Evolutionary conservation across 2,329 filamentous ascomycete genomes (phyloP).

Genomic region (Clonostachys solani): DNA sequence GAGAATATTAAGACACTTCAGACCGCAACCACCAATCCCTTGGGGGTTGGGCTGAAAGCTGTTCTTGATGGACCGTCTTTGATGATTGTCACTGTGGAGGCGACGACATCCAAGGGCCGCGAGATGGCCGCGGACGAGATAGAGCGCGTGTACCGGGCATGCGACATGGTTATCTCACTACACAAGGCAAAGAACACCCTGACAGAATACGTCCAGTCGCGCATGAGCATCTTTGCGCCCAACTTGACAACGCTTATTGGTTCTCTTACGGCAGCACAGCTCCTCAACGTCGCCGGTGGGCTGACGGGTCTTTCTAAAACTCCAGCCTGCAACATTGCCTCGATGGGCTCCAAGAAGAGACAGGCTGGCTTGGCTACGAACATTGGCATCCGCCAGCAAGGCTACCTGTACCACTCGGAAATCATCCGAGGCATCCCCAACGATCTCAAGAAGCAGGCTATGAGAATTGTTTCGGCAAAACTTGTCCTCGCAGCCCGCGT

Average conservation of each 20-base stretch:
- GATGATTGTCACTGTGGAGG: constrained; percentile 95
- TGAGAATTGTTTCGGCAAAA: constrained; percentile 92
- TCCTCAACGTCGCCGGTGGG: constrained; percentile 93
- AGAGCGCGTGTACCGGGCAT: constrained; percentile 68
- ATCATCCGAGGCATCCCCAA: constrained; percentile 81
- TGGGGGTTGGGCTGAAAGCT: constrained; percentile 70
- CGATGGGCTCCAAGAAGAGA: constrained; percentile 86
- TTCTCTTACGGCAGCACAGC: constrained; percentile 86
- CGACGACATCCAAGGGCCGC: constrained; percentile 80
- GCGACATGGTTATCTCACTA: constrained; percentile 82
- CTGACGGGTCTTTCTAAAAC: constrained; percentile 86
- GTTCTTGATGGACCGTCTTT: constrained; percentile 85
- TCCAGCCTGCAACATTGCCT: constrained; percentile 86
- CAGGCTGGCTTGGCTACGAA: constrained; percentile 88
- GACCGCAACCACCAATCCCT: constrained; percentile 70
- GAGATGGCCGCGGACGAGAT: constrained; percentile 75
- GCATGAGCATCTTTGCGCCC: constrained; percentile 94
- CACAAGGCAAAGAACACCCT: constrained; percentile 83
- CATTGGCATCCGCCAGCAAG: constrained; percentile 84
- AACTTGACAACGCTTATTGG: constrained; percentile 90
- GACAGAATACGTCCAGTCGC: constrained; percentile 91
- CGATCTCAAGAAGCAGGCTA: constrained; percentile 87
- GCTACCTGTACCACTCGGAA: constrained; percentile 87
- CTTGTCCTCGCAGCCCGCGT: constrained; percentile 89
- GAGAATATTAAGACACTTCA: constrained; percentile 78